Evolutionary conservation across 441 rosid species (phyloP).

Genomic region (Macaranga tanarius): DNA sequence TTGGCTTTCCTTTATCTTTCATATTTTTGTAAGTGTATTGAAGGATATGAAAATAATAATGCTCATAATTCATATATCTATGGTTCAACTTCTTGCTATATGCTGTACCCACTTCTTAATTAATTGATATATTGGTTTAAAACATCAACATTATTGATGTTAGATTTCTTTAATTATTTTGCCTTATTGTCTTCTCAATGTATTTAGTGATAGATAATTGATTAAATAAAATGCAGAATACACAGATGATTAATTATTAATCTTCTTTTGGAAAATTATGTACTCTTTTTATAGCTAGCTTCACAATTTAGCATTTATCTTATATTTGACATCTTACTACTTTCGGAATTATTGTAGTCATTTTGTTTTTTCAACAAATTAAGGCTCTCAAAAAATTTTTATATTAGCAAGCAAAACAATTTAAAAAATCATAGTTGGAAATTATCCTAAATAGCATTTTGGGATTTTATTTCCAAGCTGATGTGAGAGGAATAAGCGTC

Average conservation of each 20-base stretch:
- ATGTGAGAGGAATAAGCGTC: no score
- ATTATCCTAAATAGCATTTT: no score
- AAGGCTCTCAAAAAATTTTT: no score
- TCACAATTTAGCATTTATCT: background rate
- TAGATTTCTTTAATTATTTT: background rate
- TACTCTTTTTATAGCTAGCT: background rate
- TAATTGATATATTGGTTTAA: background rate
- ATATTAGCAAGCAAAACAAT: no score
- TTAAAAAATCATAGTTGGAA: no score
- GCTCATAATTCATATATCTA: background rate
- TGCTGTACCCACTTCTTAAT: no score
- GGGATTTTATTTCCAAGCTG: no score
- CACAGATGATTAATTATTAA: background rate
- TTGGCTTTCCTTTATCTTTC: background rate
- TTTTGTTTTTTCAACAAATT: background rate
- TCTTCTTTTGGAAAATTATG: background rate
- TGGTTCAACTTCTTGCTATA: no score
- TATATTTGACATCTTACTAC: background rate
- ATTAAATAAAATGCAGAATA: no score
- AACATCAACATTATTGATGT: background rate
- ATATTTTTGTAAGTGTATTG: background rate
- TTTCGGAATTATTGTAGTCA: background rate
- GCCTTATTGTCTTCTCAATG: background rate
- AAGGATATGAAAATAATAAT: conserved; percentile 5
- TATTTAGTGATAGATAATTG: background rate